A percentile compares a stretch with the other conserved stretches of the same genome.
These are phyloP conservation scores for Yamadazyma laniorum DNA, from an alignment of 805 yeast genomes.

Conservation along the genomic window DNA sequence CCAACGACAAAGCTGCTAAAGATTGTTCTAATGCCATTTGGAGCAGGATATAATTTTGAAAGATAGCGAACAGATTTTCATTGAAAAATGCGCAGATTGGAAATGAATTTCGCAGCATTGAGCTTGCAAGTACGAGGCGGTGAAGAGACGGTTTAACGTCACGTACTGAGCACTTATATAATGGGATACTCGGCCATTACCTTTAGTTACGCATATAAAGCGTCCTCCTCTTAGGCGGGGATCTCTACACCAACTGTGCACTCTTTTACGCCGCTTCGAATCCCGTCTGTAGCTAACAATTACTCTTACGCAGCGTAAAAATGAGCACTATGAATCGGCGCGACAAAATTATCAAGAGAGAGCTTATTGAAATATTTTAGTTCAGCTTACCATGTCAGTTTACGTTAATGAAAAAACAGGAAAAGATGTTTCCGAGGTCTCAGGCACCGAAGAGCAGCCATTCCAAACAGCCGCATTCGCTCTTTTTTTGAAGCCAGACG, in stretches of 20 bases:
- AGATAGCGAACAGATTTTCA: slow-evolving; percentile 5
- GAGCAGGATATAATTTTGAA: neutral
- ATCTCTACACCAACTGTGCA: no score
- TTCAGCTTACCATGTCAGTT: slow-evolving; percentile 34
- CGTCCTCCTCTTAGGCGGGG: no score
- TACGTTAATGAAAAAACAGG: slow-evolving; percentile 79
- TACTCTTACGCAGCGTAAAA: slow-evolving; percentile 1
- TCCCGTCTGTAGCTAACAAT: no score
- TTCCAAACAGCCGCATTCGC: slow-evolving; percentile 86
- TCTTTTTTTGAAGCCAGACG: slow-evolving; percentile 48
- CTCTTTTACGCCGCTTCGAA: no score
- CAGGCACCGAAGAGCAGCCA: slow-evolving; percentile 69
- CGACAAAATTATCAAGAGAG: neutral
- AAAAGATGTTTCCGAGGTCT: slow-evolving; percentile 49
- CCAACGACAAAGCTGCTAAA: slow-evolving; percentile 63
- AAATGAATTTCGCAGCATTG: neutral
- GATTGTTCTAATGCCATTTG: slow-evolving; percentile 67
- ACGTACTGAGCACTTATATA: no score
- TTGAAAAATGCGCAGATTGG: slow-evolving; percentile 4
- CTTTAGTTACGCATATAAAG: no score
- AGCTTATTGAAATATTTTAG: slow-evolving; percentile 3
- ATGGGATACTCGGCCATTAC: no score
- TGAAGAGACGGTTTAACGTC: no score
- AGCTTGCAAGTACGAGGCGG: no score
- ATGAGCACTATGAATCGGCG: neutral